Evolutionary conservation across 1,284 basidiomycete genomes (phyloP).

Genomic region (Leucoagaricus sp.): DNA sequence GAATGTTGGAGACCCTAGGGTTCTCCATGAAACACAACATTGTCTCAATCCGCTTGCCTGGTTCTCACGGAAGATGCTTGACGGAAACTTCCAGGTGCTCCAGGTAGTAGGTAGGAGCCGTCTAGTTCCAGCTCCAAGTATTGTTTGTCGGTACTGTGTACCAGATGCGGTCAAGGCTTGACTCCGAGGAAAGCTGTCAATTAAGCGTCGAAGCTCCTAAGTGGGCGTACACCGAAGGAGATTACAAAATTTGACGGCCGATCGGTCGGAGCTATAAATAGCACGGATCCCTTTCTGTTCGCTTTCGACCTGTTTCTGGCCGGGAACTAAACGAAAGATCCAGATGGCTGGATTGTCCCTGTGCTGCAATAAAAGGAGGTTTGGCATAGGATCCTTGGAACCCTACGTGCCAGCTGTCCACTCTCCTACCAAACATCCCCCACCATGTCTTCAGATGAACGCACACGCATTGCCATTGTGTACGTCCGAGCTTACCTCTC

Average conservation of each 20-base stretch:
- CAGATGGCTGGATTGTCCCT: neutral
- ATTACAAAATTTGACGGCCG: neutral
- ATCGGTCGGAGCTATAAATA: neutral
- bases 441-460: constrained; percentile 1
- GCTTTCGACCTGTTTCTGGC: neutral
- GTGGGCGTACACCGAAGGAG: neutral
- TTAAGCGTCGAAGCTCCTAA: too few species aligned
- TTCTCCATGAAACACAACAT: too few species aligned
- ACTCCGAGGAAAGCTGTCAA: too few species aligned
- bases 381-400: neutral
- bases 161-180: too few species aligned
- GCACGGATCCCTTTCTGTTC: neutral
- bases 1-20: too few species aligned
- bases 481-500: constrained; percentile 4
- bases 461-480: constrained; percentile 22
- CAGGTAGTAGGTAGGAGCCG: too few species aligned
- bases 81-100: too few species aligned
- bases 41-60: too few species aligned
- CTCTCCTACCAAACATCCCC: neutral
- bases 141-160: too few species aligned
- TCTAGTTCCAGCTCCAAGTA: too few species aligned
- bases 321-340: neutral
- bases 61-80: too few species aligned
- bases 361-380: neutral
- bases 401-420: neutral